phyloP scores from a whole-genome alignment of 2,329 filamentous ascomycete genomes.

The Coniochaeta sp. region DNA sequence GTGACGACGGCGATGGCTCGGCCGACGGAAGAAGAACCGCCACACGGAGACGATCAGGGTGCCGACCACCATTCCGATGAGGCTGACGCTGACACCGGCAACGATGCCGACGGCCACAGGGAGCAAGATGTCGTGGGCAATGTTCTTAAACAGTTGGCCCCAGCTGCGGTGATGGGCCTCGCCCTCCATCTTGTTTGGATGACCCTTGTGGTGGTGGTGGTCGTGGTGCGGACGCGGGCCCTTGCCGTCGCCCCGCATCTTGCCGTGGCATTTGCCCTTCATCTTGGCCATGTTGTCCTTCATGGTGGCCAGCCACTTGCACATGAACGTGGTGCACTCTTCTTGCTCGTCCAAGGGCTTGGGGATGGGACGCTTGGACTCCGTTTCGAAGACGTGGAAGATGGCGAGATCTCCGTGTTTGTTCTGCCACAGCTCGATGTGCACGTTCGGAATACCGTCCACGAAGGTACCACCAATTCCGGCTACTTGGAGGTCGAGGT shows the following conservation, averaged over 20 bases:
- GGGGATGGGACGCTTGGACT: constrained; percentile 16
- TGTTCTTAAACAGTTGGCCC: constrained; percentile 42
- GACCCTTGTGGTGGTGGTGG: constrained; percentile 14
- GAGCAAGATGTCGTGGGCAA: constrained; percentile 56
- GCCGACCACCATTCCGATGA: constrained; percentile 61
- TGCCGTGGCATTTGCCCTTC: constrained; percentile 31
- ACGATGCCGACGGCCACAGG: constrained; percentile 63
- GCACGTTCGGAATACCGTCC: constrained; percentile 45
- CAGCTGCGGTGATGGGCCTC: constrained; percentile 23
- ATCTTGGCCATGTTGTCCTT: constrained; percentile 31
- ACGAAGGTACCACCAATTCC: constrained; percentile 51
- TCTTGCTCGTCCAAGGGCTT: constrained; percentile 11
- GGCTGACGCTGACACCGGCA: constrained; percentile 59
- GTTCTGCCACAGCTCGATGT: constrained; percentile 56
- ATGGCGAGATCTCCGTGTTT: constrained; percentile 47
- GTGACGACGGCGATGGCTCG: constrained; percentile 20
- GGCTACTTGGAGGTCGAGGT: constrained; percentile 50
- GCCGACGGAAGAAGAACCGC: constrained; percentile 36
- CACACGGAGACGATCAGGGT: constrained; percentile 53
- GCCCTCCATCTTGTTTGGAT: constrained; percentile 7
- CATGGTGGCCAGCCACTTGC: constrained; percentile 47
- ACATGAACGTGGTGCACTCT: constrained; percentile 38
- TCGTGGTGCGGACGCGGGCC: constrained; percentile 12
- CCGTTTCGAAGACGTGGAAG: constrained; percentile 34
- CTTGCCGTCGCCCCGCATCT: constrained; percentile 17